Base-by-base conservation (phyloP, 257 asterid species). In the Ehretia macrophylla region DNA sequence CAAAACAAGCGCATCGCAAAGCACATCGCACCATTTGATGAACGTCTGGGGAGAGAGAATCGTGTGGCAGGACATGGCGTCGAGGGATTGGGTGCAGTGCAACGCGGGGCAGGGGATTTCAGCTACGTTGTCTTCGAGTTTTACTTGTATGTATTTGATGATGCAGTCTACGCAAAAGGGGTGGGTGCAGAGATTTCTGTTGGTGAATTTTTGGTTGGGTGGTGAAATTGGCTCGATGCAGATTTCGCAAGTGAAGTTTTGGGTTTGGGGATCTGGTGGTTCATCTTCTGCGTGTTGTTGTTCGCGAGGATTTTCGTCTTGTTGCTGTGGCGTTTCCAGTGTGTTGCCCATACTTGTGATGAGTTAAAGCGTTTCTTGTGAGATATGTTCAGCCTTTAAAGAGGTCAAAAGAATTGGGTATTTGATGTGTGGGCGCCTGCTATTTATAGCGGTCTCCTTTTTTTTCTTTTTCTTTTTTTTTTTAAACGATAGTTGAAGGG, bases 11-110 rank as follows among this genome's bases (percentile, higher is more conserved):
- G 65, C 50, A 38, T 86, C 85, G 37, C 94, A 84, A 8, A 82
- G 81, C 40, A 62, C 81, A 51, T 86, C 94, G 66, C 92, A 80
- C 95, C 97, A 84, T 67, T 78, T 77, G n/a, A 67, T 78, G 51
- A 86, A 89, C 58, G 78, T 72, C 59, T 58, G 32, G 4, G 45
- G 70, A 6, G 77, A 77, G 1, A 84, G 61, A 17, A 80, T 56
- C 0, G 67, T 8, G 14, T 79, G 82, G 65, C 81, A 82, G 4
- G 74, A 77, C 20, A 49, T 14, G 14, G 89, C 82, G 74, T 86
- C 97, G 46, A 89, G 83, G 27, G 72, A 17, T 17, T 72, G 68
- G 8, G 45, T 54, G 78, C 97, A 88, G 48, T 55, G 48, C 46
- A 65, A 8, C 5, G 85, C 84, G 0, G 97, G 95, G 73, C 97